Evolutionary conservation across 257 asterid genomes (phyloP).

Genomic region (Solanum clarkiae): DNA sequence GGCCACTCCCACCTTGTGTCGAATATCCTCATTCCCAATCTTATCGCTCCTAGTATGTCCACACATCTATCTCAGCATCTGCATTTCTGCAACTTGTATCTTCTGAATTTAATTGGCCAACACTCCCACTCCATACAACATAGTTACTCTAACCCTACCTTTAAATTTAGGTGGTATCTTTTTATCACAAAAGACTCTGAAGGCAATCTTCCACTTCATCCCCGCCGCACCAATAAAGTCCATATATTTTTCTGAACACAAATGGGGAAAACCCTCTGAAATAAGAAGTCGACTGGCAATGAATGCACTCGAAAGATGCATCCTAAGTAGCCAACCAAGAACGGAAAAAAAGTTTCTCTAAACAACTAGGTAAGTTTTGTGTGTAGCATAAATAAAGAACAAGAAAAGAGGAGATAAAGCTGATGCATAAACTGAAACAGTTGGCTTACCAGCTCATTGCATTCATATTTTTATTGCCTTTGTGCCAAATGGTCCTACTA

Average conservation of each 20-base stretch:
- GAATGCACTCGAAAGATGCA: neutral
- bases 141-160: neutral
- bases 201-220: neutral
- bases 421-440: slow-evolving; percentile 34
- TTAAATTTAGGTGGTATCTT: neutral
- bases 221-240: neutral
- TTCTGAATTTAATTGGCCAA: neutral
- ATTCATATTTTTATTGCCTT: neutral
- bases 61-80: neutral
- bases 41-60: neutral
- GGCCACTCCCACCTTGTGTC: neutral
- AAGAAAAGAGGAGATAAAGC: slow-evolving; percentile 38
- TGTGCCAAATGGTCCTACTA: neutral
- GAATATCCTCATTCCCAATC: neutral
- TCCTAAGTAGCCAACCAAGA: neutral
- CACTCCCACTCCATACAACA: neutral
- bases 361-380: neutral
- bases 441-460: slow-evolving; percentile 56
- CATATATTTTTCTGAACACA: neutral
- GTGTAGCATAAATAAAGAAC: neutral
- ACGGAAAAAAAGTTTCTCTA: neutral
- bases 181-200: neutral
- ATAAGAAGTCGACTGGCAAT: neutral
- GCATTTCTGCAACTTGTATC: neutral
- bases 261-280: neutral